These are phyloP conservation scores for Sporobolus alterniflorus DNA, from an alignment of 202 grass and related monocot genomes.

Conservation along the genomic window DNA sequence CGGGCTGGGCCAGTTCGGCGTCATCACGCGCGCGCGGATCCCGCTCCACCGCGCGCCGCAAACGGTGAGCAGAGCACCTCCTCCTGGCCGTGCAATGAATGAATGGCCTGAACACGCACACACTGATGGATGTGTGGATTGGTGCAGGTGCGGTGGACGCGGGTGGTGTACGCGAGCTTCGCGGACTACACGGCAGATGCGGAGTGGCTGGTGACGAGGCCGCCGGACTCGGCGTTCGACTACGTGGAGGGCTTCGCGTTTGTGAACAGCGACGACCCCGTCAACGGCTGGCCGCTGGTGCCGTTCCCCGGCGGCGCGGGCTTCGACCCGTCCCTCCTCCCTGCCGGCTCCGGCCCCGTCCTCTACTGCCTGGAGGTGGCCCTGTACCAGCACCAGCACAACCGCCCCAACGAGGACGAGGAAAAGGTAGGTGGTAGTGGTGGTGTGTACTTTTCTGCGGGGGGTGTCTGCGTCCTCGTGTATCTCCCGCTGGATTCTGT, in stretches of 20 bases:
- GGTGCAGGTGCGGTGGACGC: slow-evolving; percentile 70
- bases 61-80: slow-evolving; percentile 29
- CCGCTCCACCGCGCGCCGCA: slow-evolving; percentile 60
- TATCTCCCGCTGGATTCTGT: slow-evolving; percentile 69
- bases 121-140: background rate
- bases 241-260: slow-evolving; percentile 95
- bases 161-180: slow-evolving; percentile 85
- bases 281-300: slow-evolving; percentile 88
- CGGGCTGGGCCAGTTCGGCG: slow-evolving; percentile 94
- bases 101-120: background rate
- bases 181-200: slow-evolving; percentile 77
- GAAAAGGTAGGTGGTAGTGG: slow-evolving; percentile 58
- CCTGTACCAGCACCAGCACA: slow-evolving; percentile 70
- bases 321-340: slow-evolving; percentile 60
- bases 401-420: slow-evolving; percentile 36
- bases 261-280: slow-evolving; percentile 64
- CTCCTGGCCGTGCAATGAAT: too few species aligned
- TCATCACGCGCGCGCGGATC: slow-evolving; percentile 91
- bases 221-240: slow-evolving; percentile 48
- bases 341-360: slow-evolving; percentile 52
- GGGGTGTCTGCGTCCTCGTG: slow-evolving; percentile 49
- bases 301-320: slow-evolving; percentile 44
- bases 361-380: slow-evolving; percentile 97
- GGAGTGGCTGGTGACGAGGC: slow-evolving; percentile 72
- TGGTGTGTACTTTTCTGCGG: slow-evolving; percentile 41